phyloP scores from a whole-genome alignment of 2,329 filamentous ascomycete species.

The Atkinsonella texensis region DNA sequence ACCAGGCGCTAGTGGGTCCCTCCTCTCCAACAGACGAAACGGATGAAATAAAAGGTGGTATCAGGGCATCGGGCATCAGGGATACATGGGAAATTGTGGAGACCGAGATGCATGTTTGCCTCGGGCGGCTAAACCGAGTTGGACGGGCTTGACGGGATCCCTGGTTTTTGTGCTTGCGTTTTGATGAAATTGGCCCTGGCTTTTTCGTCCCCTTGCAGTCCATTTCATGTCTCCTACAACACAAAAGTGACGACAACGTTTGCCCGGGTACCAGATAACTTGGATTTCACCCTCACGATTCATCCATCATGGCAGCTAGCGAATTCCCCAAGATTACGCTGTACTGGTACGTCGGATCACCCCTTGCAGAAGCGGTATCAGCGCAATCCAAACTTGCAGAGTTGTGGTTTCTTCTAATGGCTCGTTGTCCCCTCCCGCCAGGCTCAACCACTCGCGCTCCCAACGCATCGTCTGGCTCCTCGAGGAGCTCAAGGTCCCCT shows the following conservation, averaged over 20 bases:
- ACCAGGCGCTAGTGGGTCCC: not conserved
- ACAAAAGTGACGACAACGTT: no score
- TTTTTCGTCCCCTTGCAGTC: not conserved
- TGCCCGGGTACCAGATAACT: no score
- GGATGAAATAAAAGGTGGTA: no score
- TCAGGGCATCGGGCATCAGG: no score
- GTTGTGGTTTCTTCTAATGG: not conserved
- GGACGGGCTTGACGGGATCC: not conserved
- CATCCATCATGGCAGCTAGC: not conserved
- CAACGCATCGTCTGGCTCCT: slow-evolving; percentile 80
- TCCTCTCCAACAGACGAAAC: not conserved
- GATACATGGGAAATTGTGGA: no score
- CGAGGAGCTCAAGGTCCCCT: slow-evolving; percentile 68
- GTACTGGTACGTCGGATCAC: slow-evolving; percentile 39
- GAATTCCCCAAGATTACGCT: slow-evolving; percentile 44
- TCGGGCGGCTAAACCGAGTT: not conserved
- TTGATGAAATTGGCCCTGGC: no score
- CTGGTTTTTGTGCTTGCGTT: not conserved
- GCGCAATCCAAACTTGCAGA: no score
- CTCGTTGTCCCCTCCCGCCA: slow-evolving; percentile 21
- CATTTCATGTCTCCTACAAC: not conserved
- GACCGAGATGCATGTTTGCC: no score
- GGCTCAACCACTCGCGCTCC: slow-evolving; percentile 73
- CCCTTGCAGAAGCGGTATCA: no score
- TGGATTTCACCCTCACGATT: no score